Conservation (phyloP, 768 basidiomycete genomes). For the Dioszegia hungarica region DNA sequence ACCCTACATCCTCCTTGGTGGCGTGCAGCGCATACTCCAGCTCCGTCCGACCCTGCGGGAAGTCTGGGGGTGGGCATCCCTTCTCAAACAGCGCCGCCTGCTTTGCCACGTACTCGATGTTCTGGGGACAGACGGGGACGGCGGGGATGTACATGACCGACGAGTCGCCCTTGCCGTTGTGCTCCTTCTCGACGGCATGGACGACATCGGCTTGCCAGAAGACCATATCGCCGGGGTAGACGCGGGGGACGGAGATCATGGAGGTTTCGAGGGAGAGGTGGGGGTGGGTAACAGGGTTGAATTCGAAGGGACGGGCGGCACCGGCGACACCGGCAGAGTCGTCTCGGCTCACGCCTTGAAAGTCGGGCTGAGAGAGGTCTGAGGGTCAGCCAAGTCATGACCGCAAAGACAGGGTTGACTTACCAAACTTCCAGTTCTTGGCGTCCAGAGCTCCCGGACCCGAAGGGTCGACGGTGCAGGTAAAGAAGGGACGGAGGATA, state of each 20-base stretch:
- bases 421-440: constrained; percentile 11
- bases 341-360: constrained; percentile 53
- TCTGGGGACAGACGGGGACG: constrained; percentile 52
- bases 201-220: constrained; percentile 60
- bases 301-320: constrained; percentile 24
- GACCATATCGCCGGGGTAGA: constrained; percentile 35
- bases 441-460: constrained; percentile 1
- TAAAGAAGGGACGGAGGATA: constrained; percentile 72
- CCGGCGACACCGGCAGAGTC: constrained; percentile 21
- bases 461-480: neutral
- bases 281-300: constrained; percentile 24
- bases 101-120: constrained; percentile 54
- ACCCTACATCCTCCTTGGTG: constrained; percentile 49
- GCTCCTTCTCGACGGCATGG: constrained; percentile 30
- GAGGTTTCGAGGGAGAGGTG: constrained; percentile 25
- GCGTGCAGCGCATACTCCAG: constrained; percentile 50
- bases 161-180: constrained; percentile 18
- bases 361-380: constrained; percentile 55
- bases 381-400: constrained; percentile 29
- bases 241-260: constrained; percentile 26
- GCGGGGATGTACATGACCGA: constrained; percentile 75
- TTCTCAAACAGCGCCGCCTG: constrained; percentile 61
- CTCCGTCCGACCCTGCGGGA: constrained; percentile 52
- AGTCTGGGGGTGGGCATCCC: constrained; percentile 67
- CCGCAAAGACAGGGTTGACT: constrained; percentile 5